Percentiles rank a stretch among this genome's conserved stretches.
Conservation (phyloP, 164 flowering plant genomes). For the Stephania cephalantha region DNA sequence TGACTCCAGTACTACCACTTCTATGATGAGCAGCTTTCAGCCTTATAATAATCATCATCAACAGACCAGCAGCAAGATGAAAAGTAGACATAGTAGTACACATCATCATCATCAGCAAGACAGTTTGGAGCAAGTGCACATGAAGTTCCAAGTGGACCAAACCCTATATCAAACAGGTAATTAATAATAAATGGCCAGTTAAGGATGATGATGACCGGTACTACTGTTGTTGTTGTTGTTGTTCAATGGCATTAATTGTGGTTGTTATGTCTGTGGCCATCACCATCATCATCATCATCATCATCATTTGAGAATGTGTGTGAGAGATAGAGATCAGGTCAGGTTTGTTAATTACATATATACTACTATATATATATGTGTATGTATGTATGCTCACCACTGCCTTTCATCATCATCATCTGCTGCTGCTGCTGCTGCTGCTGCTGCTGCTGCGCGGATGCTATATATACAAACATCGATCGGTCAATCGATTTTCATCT, state of each 20-base stretch:
- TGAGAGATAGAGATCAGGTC: background rate
- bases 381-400: background rate
- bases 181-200: no score
- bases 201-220: no score
- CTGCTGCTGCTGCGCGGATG: background rate
- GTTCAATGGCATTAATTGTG: background rate
- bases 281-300: slow-evolving; percentile 15
- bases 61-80: slow-evolving; percentile 5
- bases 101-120: slow-evolving; percentile 16
- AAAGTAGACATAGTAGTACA: background rate
- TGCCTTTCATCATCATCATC: background rate
- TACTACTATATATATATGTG: no score
- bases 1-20: background rate
- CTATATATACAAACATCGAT: background rate
- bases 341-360: slow-evolving; percentile 18
- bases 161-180: slow-evolving; percentile 52
- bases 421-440: slow-evolving; percentile 18
- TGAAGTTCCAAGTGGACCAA: slow-evolving; percentile 90
- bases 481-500: background rate
- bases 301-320: slow-evolving; percentile 4
- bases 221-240: no score
- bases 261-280: background rate
- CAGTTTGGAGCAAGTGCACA: slow-evolving; percentile 50
- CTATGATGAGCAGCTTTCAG: background rate
- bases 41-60: slow-evolving; percentile 21